phyloP scores from a whole-genome alignment of 306 rosid species.

The Rosa persica region DNA sequence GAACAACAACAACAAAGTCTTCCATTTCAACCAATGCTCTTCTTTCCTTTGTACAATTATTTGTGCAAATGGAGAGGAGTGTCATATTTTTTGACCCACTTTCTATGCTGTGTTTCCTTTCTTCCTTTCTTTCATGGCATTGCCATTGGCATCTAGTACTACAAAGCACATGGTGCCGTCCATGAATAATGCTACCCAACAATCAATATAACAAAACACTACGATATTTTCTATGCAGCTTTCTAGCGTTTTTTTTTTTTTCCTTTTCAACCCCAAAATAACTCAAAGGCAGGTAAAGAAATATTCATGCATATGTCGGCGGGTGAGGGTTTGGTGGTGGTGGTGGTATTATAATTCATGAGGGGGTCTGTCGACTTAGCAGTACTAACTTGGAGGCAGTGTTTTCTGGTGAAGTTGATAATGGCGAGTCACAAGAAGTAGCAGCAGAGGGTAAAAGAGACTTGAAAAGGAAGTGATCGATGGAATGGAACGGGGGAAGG shows the following conservation, averaged over 20 bases:
- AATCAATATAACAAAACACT: slow-evolving; percentile 18
- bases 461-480: slow-evolving; percentile 7
- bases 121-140: slow-evolving; percentile 19
- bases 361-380: not conserved
- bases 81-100: slow-evolving; percentile 14
- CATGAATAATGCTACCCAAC: slow-evolving; percentile 18
- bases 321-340: slow-evolving; percentile 7
- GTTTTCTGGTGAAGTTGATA: slow-evolving; percentile 18
- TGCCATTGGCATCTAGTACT: slow-evolving; percentile 15
- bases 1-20: slow-evolving; percentile 10
- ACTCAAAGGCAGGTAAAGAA: not conserved
- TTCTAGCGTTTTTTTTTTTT: not conserved
- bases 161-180: slow-evolving; percentile 26
- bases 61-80: slow-evolving; percentile 8
- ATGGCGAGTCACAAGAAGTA: slow-evolving; percentile 47
- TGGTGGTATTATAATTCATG: slow-evolving; percentile 17
- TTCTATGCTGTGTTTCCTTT: slow-evolving; percentile 18
- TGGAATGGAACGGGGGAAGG: slow-evolving; percentile 21
- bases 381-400: slow-evolving; percentile 4
- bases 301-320: slow-evolving; percentile 15
- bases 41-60: slow-evolving; percentile 11
- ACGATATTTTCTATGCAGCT: slow-evolving; percentile 12
- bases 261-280: not conserved
- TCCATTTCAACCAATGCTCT: slow-evolving; percentile 10
- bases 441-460: slow-evolving; percentile 22